Conservation (phyloP, 2,329 filamentous ascomycete genomes). For the Talaromyces marneffei region DNA sequence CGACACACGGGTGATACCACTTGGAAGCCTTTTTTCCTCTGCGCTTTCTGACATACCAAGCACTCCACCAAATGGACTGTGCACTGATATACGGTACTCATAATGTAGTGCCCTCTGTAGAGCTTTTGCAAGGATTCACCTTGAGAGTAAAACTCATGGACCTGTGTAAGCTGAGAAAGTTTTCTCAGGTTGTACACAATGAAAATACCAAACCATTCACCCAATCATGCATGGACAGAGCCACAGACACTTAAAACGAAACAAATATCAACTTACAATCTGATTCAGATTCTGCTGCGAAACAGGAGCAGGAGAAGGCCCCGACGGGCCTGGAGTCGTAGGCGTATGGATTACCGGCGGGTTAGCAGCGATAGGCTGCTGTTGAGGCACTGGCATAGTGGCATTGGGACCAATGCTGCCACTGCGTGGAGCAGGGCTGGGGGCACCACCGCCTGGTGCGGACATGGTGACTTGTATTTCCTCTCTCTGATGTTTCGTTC, state of each 20-base stretch:
- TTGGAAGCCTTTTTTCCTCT: neutral
- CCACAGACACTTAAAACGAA: neutral
- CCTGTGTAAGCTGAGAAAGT: too few relatives aligned
- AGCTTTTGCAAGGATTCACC: neutral
- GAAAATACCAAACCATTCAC: neutral
- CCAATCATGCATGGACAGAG: neutral
- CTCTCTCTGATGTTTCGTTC: neutral
- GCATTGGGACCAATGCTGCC: slow-evolving; percentile 44
- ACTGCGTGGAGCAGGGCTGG: slow-evolving; percentile 45
- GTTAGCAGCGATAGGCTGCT: slow-evolving; percentile 44
- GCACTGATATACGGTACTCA: neutral
- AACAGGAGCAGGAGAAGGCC: slow-evolving; percentile 44
- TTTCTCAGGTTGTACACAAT: neutral
- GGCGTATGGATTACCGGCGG: slow-evolving; percentile 36
- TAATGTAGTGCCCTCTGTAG: neutral
- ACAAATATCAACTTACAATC: slow-evolving; percentile 63
- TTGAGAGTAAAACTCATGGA: neutral
- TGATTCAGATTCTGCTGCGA: slow-evolving; percentile 90
- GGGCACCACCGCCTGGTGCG: slow-evolving; percentile 39
- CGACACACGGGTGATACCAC: neutral
- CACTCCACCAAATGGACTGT: neutral
- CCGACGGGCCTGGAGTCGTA: slow-evolving; percentile 33
- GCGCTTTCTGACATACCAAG: neutral
- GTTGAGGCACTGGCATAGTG: slow-evolving; percentile 43
- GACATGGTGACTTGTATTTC: slow-evolving; percentile 31